Conservation (phyloP, 768 basidiomycete species). For the Calocybe cyanea region DNA sequence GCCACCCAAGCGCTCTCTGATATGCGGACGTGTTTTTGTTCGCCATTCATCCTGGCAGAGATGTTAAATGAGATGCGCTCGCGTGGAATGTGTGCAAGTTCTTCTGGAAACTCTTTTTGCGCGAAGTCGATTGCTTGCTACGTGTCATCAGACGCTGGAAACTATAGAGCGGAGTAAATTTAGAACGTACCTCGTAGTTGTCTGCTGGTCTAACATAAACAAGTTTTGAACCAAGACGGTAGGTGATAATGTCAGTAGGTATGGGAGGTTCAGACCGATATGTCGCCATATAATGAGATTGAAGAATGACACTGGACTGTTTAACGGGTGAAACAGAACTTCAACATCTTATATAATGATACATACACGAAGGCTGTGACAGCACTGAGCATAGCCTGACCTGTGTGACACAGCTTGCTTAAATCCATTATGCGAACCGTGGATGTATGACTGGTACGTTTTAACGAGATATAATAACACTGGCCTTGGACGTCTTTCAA, state of each 20-base stretch:
- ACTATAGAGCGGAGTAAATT: background rate
- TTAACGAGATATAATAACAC: no score
- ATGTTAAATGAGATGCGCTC: conserved; percentile 43
- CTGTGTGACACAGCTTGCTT: no score
- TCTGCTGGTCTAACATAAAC: conserved; percentile 47
- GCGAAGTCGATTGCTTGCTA: conserved; percentile 51
- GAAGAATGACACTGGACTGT: no score
- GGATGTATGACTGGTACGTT: no score
- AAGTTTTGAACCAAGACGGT: conserved; percentile 37
- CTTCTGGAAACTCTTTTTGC: conserved; percentile 43
- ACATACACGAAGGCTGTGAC: no score
- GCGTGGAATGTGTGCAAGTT: conserved; percentile 33
- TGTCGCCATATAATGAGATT: conserved; percentile 16
- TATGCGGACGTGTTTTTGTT: conserved; percentile 40
- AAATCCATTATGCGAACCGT: no score
- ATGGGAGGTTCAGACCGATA: conserved; percentile 19
- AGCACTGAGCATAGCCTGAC: no score
- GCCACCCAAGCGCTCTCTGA: conserved; percentile 49
- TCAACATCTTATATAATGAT: no score
- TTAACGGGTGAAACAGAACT: no score
- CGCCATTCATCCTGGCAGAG: conserved; percentile 26
- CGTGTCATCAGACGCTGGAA: background rate
- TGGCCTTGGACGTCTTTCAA: no score
- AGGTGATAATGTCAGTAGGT: conserved; percentile 46
- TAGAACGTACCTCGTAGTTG: conserved; percentile 36